phyloP scores from a whole-genome alignment of 768 basidiomycete genomes.

The Rhodocollybia butyracea region DNA sequence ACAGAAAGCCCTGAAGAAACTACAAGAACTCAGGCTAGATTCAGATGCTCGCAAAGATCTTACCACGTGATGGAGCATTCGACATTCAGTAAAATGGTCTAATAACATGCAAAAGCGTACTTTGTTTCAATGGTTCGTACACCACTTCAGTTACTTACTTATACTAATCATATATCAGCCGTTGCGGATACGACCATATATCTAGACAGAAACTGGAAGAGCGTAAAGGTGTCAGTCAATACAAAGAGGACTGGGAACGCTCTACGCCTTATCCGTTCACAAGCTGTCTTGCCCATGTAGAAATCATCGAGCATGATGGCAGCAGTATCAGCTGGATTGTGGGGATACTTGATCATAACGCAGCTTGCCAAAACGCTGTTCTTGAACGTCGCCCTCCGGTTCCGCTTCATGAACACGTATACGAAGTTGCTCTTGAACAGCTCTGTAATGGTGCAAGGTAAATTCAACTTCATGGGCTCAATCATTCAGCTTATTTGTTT shows the following conservation, averaged over 20 bases:
- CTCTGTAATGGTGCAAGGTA: conserved; percentile 15
- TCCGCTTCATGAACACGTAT: conserved; percentile 25
- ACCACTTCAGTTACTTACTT: too few species aligned
- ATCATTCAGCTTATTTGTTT: not conserved
- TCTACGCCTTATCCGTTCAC: conserved; percentile 19
- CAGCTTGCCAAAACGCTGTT: conserved; percentile 16
- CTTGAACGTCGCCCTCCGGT: conserved; percentile 20
- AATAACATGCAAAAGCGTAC: too few species aligned
- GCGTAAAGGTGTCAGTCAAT: not conserved
- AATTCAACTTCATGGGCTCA: not conserved
- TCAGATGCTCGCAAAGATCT: too few species aligned
- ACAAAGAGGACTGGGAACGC: not conserved
- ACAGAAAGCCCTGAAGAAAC: too few species aligned
- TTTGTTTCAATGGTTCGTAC: too few species aligned
- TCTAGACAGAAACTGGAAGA: not conserved
- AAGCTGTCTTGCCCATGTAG: conserved; percentile 32
- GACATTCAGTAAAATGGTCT: too few species aligned
- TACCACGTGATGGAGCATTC: too few species aligned
- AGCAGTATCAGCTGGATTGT: conserved; percentile 18
- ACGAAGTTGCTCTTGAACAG: conserved; percentile 18
- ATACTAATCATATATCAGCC: too few species aligned
- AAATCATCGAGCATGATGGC: conserved; percentile 20
- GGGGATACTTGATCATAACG: conserved; percentile 26
- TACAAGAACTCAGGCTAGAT: too few species aligned
- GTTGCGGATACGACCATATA: not conserved